phyloP scores from a whole-genome alignment of 139 green algal genomes.

The Diplosphaera chodatii region DNA sequence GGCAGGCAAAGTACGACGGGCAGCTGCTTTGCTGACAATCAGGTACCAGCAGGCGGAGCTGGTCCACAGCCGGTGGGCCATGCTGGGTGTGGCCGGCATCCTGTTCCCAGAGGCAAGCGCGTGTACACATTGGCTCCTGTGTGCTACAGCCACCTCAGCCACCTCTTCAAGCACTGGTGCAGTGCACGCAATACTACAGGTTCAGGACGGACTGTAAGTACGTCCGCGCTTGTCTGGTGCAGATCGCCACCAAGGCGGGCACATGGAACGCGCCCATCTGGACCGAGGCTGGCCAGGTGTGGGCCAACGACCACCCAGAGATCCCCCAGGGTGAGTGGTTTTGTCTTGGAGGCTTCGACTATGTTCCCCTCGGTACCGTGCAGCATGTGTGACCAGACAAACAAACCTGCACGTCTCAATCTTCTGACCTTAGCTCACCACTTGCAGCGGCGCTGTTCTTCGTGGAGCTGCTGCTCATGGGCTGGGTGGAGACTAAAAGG shows the following conservation, averaged over 20 bases:
- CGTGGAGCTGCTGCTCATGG: constrained; percentile 58
- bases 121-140: too few species aligned
- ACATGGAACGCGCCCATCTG: constrained; percentile 45
- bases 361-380: too few species aligned
- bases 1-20: too few species aligned
- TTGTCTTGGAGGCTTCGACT: not conserved
- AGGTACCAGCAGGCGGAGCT: constrained; percentile 83
- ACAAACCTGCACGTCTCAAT: not conserved
- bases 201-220: too few species aligned
- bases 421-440: not conserved
- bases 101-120: constrained; percentile 61
- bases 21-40: constrained; percentile 34
- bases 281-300: constrained; percentile 69
- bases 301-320: constrained; percentile 49
- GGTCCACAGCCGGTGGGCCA: constrained; percentile 81
- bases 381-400: not conserved
- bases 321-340: constrained; percentile 50
- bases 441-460: constrained; percentile 53
- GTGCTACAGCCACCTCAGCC: too few species aligned
- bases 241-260: constrained; percentile 23
- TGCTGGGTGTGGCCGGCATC: constrained; percentile 79
- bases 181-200: too few species aligned
- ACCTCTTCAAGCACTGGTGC: too few species aligned
- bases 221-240: not conserved
- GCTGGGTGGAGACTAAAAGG: constrained; percentile 77